A percentile compares a stretch with the other conserved stretches of the same genome.
These are phyloP conservation scores for Carex littledalei DNA, from an alignment of 176 grass and related monocot genomes.

Conservation along the genomic window DNA sequence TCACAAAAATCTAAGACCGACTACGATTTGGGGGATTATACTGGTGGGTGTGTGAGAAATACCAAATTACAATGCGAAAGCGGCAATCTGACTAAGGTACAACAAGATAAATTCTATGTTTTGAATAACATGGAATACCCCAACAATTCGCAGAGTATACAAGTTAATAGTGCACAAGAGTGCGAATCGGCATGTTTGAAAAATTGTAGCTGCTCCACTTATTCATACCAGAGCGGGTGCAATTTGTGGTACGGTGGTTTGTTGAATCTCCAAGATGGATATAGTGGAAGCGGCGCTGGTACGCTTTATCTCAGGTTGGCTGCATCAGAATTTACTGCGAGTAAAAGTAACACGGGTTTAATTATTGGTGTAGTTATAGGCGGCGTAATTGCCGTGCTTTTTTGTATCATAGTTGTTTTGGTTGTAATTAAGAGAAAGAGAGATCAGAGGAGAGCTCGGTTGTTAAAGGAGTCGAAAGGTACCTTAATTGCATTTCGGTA, in stretches of 20 bases:
- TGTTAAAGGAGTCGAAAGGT: slow-evolving; percentile 43
- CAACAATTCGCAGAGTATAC: slow-evolving; percentile 30
- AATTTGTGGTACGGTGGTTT: slow-evolving; percentile 60
- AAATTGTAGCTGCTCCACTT: slow-evolving; percentile 60
- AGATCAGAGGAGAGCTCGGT: slow-evolving; percentile 30
- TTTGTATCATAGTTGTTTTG: slow-evolving; percentile 15
- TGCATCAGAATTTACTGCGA: slow-evolving; percentile 54
- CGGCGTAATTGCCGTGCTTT: slow-evolving; percentile 26
- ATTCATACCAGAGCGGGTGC: slow-evolving; percentile 48
- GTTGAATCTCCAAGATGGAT: slow-evolving; percentile 49
- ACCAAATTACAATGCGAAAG: slow-evolving; percentile 44
- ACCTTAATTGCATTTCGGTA: slow-evolving; percentile 57
- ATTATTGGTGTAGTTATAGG: slow-evolving; percentile 37
- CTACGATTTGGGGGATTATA: slow-evolving; percentile 46
- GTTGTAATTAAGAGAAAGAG: slow-evolving; percentile 33
- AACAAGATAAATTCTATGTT: slow-evolving; percentile 51
- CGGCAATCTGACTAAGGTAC: slow-evolving; percentile 19
- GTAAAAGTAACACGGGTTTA: slow-evolving; percentile 36
- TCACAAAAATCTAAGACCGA: slow-evolving; percentile 31
- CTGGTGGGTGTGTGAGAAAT: slow-evolving; percentile 54
- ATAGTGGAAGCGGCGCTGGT: slow-evolving; percentile 27
- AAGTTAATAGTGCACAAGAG: slow-evolving; percentile 23
- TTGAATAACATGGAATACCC: slow-evolving; percentile 36
- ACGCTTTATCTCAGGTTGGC: slow-evolving; percentile 69
- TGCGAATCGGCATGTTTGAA: slow-evolving; percentile 54